These are phyloP conservation scores for Xylaria bambusicola DNA, from an alignment of 495 filamentous ascomycete species.

Conservation along the genomic window DNA sequence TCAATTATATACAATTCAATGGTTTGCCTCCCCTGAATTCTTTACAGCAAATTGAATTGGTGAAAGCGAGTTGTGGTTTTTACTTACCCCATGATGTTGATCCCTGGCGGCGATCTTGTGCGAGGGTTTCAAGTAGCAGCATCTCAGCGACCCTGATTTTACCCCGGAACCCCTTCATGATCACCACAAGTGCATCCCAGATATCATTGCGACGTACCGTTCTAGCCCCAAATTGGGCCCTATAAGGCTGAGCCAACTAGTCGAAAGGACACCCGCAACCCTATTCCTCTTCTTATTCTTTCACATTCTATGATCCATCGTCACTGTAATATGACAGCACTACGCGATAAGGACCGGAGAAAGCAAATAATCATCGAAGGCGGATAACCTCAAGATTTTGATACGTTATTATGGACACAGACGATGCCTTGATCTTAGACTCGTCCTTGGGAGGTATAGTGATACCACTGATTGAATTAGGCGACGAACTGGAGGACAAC, in stretches of 20 bases:
- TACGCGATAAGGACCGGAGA: neutral
- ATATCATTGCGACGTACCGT: neutral
- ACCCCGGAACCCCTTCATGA: neutral
- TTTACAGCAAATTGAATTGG: no score
- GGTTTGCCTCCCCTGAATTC: no score
- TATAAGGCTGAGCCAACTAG: slow-evolving; percentile 12
- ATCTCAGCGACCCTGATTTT: neutral
- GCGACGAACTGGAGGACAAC: neutral
- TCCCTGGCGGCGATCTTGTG: neutral
- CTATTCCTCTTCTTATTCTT: neutral
- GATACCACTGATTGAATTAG: neutral
- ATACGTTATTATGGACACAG: neutral
- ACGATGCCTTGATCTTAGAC: neutral
- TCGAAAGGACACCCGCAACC: neutral
- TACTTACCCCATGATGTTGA: no score
- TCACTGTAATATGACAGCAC: neutral
- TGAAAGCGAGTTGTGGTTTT: no score
- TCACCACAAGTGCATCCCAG: no score
- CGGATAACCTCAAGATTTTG: neutral
- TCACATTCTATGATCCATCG: neutral
- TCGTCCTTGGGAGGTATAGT: neutral
- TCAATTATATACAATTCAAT: neutral
- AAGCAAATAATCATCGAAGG: neutral
- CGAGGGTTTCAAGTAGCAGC: slow-evolving; percentile 1
- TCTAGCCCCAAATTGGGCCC: neutral